Evolutionary conservation across 108 stramenopile genomes (phyloP), one percentile per base, ranked within the genome.

Genomic region (Cyclotella distinguenda): DNA sequence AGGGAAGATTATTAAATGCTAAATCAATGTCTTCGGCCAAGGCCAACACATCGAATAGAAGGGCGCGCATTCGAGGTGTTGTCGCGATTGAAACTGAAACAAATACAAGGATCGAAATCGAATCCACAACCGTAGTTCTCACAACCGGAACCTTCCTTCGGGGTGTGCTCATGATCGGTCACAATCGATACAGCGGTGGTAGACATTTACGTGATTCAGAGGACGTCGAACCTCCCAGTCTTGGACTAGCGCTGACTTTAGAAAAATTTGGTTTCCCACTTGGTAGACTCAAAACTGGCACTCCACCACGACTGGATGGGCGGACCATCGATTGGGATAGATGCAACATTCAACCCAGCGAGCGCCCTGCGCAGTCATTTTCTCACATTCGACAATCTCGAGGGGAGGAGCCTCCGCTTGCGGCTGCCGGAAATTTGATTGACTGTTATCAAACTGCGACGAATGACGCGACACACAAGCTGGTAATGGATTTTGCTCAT

Each of bases 71-170:
- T 49, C 87, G 86, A 21, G 92, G 92, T 12, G 89, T 93, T n/a
- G 66, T 70, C 19, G 73, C 78, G 6, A 82, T 86, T 10, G 81
- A 90, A 49, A 72, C 87, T n/a, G 64, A 70, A 9, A 84, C 66
- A 16, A 52, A 89, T 15, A 83, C 86, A 66, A 50, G 66, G 13
- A 63, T 76, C 6, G 80, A 83, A 61, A 76, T 97, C 36, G 42
- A 53, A 55, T 62, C 86, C 16, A 36, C 72, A 21, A 74, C 85
- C 16, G 96, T 97, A 15, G 95, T 99, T 7, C 85, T 99, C 35
- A 99, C 98, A 18, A 99, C 98, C 6, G 98, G 98, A 3, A 99
- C 98, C 9, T 99, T 99, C 75, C 77, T 99, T 21, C 74, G 97
- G 16, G 98, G 98, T 28, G 82, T 90, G 6, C 67, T 92, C 13